These are phyloP conservation scores for Corymbia calophylla DNA, from an alignment of 441 rosid species.

Conservation along the genomic window DNA sequence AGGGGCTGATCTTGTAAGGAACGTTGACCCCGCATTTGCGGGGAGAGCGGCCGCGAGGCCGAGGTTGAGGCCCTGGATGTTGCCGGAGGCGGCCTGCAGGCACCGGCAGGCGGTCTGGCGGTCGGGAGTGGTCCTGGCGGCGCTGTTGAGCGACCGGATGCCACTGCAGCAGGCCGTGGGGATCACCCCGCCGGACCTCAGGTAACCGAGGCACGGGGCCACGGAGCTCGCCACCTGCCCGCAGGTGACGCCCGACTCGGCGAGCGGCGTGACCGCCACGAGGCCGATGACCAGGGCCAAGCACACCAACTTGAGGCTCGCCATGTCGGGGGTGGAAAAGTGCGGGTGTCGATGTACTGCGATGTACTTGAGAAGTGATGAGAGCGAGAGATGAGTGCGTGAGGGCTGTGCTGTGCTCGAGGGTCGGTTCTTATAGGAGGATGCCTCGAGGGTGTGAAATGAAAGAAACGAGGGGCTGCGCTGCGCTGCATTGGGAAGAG, in stretches of 20 bases:
- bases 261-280: background rate
- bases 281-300: background rate
- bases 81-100: background rate
- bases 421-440: background rate
- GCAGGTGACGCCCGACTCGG: background rate
- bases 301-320: background rate
- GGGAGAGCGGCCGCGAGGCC: background rate
- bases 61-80: background rate
- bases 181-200: background rate
- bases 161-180: background rate
- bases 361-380: background rate
- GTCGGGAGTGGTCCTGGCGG: background rate
- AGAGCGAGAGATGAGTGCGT: background rate
- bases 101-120: background rate
- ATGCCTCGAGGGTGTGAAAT: background rate
- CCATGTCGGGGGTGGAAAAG: background rate
- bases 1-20: conserved; percentile 2
- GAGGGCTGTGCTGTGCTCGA: background rate
- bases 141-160: background rate
- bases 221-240: background rate
- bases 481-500: background rate
- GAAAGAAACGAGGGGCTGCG: background rate
- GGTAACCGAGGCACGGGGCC: background rate
- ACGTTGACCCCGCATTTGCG: background rate
- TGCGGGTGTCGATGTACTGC: background rate